Evolutionary conservation across 352 stramenopile genomes (phyloP).

Genomic region (Bremia lactucae): DNA sequence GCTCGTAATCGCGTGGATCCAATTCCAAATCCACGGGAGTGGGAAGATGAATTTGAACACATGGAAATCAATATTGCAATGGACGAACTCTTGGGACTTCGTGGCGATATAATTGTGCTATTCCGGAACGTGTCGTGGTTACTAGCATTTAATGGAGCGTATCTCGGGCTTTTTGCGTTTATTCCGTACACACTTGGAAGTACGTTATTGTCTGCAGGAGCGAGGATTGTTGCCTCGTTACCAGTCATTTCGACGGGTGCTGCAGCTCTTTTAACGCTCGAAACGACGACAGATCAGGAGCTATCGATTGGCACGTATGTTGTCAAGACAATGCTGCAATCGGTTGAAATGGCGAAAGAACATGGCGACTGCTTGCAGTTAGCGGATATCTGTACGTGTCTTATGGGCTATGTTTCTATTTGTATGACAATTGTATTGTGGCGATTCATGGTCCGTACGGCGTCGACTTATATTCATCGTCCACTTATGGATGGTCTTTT

Average conservation of each 20-base stretch:
- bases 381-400: conserved; percentile 76
- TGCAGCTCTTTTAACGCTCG: conserved; percentile 10
- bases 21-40: conserved; percentile 34
- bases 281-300: conserved; percentile 13
- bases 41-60: conserved; percentile 86
- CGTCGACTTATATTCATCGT: conserved; percentile 75
- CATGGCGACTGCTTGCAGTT: conserved; percentile 74
- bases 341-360: conserved; percentile 44
- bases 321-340: conserved; percentile 41
- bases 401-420: conserved; percentile 71
- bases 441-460: conserved; percentile 75
- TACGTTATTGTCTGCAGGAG: conserved; percentile 70
- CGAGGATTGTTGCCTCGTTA: conserved; percentile 46
- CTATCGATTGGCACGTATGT: conserved; percentile 27
- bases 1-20: conserved; percentile 28
- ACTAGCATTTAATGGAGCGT: conserved; percentile 94
- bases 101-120: conserved; percentile 88
- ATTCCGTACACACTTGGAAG: conserved; percentile 91
- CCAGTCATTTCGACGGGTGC: conserved; percentile 24
- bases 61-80: conserved; percentile 94
- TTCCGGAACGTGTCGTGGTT: conserved; percentile 96
- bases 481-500: conserved; percentile 70
- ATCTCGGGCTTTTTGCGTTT: conserved; percentile 94
- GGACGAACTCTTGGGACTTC: conserved; percentile 94
- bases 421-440: conserved; percentile 79